phyloP scores from a whole-genome alignment of 192 early-diverging fungal species.

The Umbelopsis sp. region DNA sequence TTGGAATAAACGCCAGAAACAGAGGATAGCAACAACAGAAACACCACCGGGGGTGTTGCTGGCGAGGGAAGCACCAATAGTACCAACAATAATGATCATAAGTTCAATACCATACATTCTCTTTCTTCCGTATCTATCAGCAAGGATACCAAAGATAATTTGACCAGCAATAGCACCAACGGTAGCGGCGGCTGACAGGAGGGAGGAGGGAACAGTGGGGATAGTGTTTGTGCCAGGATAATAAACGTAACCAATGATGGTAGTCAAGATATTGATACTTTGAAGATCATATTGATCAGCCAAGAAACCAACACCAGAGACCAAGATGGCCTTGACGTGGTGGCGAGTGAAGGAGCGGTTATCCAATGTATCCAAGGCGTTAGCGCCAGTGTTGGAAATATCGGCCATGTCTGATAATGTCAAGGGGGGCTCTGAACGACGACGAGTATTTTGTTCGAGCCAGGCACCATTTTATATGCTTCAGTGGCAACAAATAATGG shows the following conservation, averaged over 20 bases:
- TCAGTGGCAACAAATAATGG: neutral
- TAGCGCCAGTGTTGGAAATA: neutral
- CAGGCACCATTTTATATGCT: neutral
- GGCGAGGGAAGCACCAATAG: slow-evolving; percentile 76
- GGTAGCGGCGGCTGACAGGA: slow-evolving; percentile 80
- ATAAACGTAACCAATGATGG: slow-evolving; percentile 73
- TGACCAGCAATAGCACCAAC: slow-evolving; percentile 89
- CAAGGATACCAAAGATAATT: slow-evolving; percentile 73
- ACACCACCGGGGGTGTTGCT: slow-evolving; percentile 36
- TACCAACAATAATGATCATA: slow-evolving; percentile 84
- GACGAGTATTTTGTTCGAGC: neutral
- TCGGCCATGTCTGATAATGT: neutral
- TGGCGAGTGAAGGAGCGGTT: slow-evolving; percentile 21
- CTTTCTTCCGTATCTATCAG: slow-evolving; percentile 83
- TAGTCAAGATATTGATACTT: slow-evolving; percentile 79
- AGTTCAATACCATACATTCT: slow-evolving; percentile 83
- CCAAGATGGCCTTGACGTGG: slow-evolving; percentile 48
- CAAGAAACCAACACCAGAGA: slow-evolving; percentile 76
- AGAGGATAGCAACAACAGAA: slow-evolving; percentile 55
- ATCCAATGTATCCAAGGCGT: slow-evolving; percentile 11
- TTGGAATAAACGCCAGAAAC: slow-evolving; percentile 77
- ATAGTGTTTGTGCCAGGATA: slow-evolving; percentile 42
- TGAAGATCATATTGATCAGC: slow-evolving; percentile 92
- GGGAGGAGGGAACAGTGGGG: slow-evolving; percentile 63
- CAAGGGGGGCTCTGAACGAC: slow-evolving; percentile 1